Evolutionary conservation across 225 moss, liverwort and hornwort genomes (phyloP).

Genomic region (Bryum argenteum): DNA sequence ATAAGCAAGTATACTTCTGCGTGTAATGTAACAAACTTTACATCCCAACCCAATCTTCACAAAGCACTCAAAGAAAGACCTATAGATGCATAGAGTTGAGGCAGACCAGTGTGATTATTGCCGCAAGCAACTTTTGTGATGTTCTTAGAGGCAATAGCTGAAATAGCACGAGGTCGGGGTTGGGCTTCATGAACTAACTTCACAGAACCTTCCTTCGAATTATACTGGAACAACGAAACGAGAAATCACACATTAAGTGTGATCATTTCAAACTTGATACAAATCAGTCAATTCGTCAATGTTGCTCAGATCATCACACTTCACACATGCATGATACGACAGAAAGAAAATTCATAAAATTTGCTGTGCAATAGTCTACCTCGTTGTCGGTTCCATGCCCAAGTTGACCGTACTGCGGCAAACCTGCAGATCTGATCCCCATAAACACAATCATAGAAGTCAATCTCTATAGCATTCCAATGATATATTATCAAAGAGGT

Average conservation of each 20-base stretch:
- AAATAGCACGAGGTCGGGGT: slow-evolving; percentile 82
- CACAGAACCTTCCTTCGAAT: slow-evolving; percentile 90
- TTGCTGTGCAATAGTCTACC: slow-evolving; percentile 38
- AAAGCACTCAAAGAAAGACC: slow-evolving; percentile 22
- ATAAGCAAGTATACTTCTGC: slow-evolving; percentile 26
- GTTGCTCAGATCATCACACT: slow-evolving; percentile 9
- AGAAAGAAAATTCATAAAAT: slow-evolving; percentile 11
- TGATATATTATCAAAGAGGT: slow-evolving; percentile 9
- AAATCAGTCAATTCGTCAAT: slow-evolving; percentile 1
- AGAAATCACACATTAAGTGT: slow-evolving; percentile 17
- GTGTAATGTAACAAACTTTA: slow-evolving; percentile 10
- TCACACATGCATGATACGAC: background rate
- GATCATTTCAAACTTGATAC: slow-evolving; percentile 10
- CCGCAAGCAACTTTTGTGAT: slow-evolving; percentile 88
- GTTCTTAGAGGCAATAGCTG: slow-evolving; percentile 69
- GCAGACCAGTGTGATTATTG: slow-evolving; percentile 86
- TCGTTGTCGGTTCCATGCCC: slow-evolving; percentile 99
- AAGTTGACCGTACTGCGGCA: slow-evolving; percentile 97
- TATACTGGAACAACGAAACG: slow-evolving; percentile 62
- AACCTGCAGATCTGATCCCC: slow-evolving; percentile 75
- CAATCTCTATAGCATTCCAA: background rate
- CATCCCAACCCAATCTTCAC: slow-evolving; percentile 5
- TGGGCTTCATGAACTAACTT: slow-evolving; percentile 88
- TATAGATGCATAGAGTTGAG: slow-evolving; percentile 7
- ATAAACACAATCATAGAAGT: slow-evolving; percentile 10